Evolutionary conservation across 257 asterid genomes (phyloP), one percentile per base, ranked within the genome.

Genomic region (Eucommia ulmoides): DNA sequence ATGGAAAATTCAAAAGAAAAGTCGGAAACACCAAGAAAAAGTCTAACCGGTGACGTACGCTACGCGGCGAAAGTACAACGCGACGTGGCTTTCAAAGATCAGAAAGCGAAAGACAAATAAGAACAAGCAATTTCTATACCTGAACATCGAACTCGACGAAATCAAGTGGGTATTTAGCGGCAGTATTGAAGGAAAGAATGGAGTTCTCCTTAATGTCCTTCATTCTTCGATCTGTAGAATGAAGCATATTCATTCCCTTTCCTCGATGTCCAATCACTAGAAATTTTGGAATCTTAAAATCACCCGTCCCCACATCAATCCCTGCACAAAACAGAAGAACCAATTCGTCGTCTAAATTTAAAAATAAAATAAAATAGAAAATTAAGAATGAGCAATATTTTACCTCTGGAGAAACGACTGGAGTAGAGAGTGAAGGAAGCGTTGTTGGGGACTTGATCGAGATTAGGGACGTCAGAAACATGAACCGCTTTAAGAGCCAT

Each of bases 401-500:
- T 42, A 78, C 93, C 89, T 65, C 54, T 56, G 17, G 87, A 33
- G 33, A 70, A 62, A 25, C 84, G 80, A 3, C 82, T 47, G 58
- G 93, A 53, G 59, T 48, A 69, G 1, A 66, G 56, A 33, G 85
- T 51, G 45, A 79, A 15, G 18, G 93, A 79, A 1, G 82, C 70
- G 49, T 60, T 81, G 7, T 80, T 82, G 10, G 79, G 76, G 58
- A 84, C 81, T 21, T 78, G 84, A 51, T 86, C 93, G 52, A 89
- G 82, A 71, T 69, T 76, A 21, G 96, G 96, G 47, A 89, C 93
- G 65, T 84, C 93, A 63, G 87, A 60, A 42, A 80, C 80, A 49
- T 85, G 98, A 71, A 80, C 93, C 45, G 98, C 94, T 55, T 79
- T 89, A 33, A 89, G 83, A 59, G 98, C 94, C 93, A 83, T 83